Evolutionary conservation across 2,329 filamentous ascomycete species (phyloP), one percentile per base, ranked within the genome.

Genomic region (Diplodia sapinea): DNA sequence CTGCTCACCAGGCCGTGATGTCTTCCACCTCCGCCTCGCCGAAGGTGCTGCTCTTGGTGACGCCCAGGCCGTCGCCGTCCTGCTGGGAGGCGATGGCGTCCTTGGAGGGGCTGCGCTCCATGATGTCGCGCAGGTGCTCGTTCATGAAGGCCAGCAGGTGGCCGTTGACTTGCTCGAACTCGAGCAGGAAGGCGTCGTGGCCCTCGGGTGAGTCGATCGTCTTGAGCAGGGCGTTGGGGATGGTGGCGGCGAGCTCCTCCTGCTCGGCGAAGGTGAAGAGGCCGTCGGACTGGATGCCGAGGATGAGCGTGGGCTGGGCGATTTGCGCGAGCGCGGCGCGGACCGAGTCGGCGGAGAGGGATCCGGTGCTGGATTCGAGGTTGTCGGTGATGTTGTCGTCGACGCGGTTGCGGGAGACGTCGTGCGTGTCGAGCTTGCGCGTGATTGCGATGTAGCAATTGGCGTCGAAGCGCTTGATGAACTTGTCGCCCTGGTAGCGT

Each of bases 371-470:
- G 17, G 73, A 73, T 5, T 76, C 73, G 11, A 75, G 71, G 38
- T 73, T 70, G 15, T 38, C 33, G 31, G 26, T 29, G 23, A 47
- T 38, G 20, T 61, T 29, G 12, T 74, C 76, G 38, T 74, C 72
- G 77, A 78, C 82, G 5, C 94, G 90, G 75, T 89, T 87, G 51
- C 94, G 88, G 15, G 93, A 96, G 31, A 99, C 88, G 77, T 99
- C 95, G 79, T 99, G 95, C 0, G 95, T 98, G 77, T 99, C 95
- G 17, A 99, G 87, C 80, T 99, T 99, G 74, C 95, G 91, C 4
- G 95, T 98, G 79, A 99, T 97, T 72, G 95, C 94, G 73, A 99
- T 98, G 82, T 99, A 99, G 82, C 95, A 99, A 79, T 99, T 99
- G 74, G 93, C 92, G 79, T 99, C 95, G 78, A 98, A 99, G 11